A percentile compares a stretch with the other conserved stretches of the same genome.
These are phyloP conservation scores for Colletotrichum eremochloae DNA, from an alignment of 2,329 filamentous ascomycete species.

Conservation along the genomic window DNA sequence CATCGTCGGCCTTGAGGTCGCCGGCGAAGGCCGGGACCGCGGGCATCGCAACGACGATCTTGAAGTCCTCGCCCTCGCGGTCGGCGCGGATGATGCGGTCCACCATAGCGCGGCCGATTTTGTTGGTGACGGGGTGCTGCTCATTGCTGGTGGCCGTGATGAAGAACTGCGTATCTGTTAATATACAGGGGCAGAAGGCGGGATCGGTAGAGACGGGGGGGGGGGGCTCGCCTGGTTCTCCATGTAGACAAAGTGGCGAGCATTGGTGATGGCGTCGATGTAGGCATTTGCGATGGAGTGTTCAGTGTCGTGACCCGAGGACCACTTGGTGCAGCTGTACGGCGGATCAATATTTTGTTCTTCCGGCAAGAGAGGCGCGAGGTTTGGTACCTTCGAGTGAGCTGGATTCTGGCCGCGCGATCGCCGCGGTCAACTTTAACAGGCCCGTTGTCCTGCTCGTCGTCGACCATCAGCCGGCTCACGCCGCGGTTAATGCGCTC, in stretches of 20 bases:
- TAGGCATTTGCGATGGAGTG: conserved; percentile 93
- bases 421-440: conserved; percentile 42
- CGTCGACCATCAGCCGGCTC: conserved; percentile 54
- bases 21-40: conserved; percentile 87
- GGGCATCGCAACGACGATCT: conserved; percentile 83
- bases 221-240: conserved; percentile 72
- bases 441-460: conserved; percentile 45
- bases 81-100: conserved; percentile 81
- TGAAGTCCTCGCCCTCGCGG: conserved; percentile 74
- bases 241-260: conserved; percentile 82
- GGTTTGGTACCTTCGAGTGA: conserved; percentile 61
- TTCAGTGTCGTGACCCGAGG: conserved; percentile 64
- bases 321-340: conserved; percentile 64
- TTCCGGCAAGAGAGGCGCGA: not conserved
- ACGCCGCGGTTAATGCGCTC: conserved; percentile 59
- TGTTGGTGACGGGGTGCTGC: conserved; percentile 81
- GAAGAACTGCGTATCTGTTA: conserved; percentile 72
- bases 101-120: conserved; percentile 83
- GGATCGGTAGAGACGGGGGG: conserved; percentile 11
- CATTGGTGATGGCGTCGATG: conserved; percentile 76
- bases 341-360: not conserved
- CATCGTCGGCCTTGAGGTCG: conserved; percentile 79
- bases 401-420: conserved; percentile 60
- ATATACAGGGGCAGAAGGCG: not conserved
- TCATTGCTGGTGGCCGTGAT: conserved; percentile 82